Evolutionary conservation across 2,329 filamentous ascomycete genomes (phyloP).

Genomic region (Stagonosporopsis tanaceti): DNA sequence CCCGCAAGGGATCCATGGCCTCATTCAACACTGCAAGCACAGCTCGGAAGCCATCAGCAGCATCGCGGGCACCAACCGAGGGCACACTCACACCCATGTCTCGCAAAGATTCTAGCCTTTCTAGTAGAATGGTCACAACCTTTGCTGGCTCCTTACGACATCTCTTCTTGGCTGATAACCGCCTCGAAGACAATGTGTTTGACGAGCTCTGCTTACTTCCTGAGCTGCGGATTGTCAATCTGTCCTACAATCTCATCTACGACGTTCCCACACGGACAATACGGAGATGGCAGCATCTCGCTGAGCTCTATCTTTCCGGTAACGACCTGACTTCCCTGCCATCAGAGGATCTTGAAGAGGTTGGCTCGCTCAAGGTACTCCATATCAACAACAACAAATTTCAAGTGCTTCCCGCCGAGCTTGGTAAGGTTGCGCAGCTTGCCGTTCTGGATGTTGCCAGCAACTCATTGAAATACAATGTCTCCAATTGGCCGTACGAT

Average conservation of each 20-base stretch:
- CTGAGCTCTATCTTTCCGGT: conserved; percentile 92
- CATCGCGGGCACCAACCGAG: conserved; percentile 71
- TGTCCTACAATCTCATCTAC: conserved; percentile 93
- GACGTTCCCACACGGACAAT: conserved; percentile 91
- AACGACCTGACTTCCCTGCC: conserved; percentile 92
- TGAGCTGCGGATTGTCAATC: conserved; percentile 86
- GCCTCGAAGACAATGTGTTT: conserved; percentile 93
- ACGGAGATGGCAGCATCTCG: conserved; percentile 86
- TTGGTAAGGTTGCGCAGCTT: conserved; percentile 91
- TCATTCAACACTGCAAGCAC: conserved; percentile 68
- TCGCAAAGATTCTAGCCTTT: conserved; percentile 90
- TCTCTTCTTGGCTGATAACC: conserved; percentile 90
- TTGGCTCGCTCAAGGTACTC: conserved; percentile 83
- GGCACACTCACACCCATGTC: conserved; percentile 64
- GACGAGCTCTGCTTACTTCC: conserved; percentile 84
- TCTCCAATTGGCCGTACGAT: conserved; percentile 98
- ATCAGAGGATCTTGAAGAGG: conserved; percentile 91
- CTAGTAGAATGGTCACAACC: conserved; percentile 79
- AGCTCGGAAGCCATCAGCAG: conserved; percentile 78
- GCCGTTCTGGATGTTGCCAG: conserved; percentile 93
- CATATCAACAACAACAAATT: conserved; percentile 99
- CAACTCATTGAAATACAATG: conserved; percentile 97
- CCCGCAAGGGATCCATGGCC: conserved; percentile 83
- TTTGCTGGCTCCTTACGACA: conserved; percentile 87
- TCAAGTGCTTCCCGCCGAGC: conserved; percentile 92